These are phyloP conservation scores for Larix kaempferi DNA, from an alignment of 75 land plant genomes.

Conservation along the genomic window DNA sequence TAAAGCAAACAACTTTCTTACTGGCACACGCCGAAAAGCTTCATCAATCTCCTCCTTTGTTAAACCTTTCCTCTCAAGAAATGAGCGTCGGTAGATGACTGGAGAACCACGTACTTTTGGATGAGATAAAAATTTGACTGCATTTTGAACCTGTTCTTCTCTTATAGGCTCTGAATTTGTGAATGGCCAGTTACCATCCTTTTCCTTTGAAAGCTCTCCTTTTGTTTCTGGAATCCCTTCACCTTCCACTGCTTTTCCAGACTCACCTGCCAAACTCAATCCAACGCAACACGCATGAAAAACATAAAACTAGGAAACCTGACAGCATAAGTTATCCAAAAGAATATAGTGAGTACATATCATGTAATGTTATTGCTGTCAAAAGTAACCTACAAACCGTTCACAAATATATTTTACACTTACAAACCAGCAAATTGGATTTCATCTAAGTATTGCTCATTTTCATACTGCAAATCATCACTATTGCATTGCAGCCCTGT, in stretches of 20 bases:
- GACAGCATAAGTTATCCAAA: neutral
- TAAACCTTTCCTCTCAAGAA: slow-evolving; percentile 89
- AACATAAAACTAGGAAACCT: neutral
- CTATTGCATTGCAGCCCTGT: no score
- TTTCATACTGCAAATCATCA: no score
- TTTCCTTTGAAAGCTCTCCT: slow-evolving; percentile 23
- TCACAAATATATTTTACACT: no score
- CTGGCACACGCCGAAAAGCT: slow-evolving; percentile 95
- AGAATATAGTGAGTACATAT: neutral
- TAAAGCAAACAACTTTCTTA: slow-evolving; percentile 25
- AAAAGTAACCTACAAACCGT: no score
- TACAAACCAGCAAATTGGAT: no score
- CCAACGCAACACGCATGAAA: neutral
- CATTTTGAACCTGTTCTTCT: slow-evolving; percentile 94
- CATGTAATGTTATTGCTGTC: no score
- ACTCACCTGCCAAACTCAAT: neutral
- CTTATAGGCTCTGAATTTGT: slow-evolving; percentile 72
- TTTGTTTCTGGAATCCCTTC: slow-evolving; percentile 15
- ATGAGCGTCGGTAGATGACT: slow-evolving; percentile 73
- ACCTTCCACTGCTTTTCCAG: slow-evolving; percentile 8
- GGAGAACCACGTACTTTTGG: slow-evolving; percentile 93
- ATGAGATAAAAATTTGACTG: slow-evolving; percentile 88
- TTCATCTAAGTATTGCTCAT: no score
- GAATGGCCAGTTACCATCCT: slow-evolving; percentile 41
- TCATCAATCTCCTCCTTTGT: slow-evolving; percentile 95